Conservation (phyloP, 176 grass and related monocot species). For the Thinopyrum elongatum region DNA sequence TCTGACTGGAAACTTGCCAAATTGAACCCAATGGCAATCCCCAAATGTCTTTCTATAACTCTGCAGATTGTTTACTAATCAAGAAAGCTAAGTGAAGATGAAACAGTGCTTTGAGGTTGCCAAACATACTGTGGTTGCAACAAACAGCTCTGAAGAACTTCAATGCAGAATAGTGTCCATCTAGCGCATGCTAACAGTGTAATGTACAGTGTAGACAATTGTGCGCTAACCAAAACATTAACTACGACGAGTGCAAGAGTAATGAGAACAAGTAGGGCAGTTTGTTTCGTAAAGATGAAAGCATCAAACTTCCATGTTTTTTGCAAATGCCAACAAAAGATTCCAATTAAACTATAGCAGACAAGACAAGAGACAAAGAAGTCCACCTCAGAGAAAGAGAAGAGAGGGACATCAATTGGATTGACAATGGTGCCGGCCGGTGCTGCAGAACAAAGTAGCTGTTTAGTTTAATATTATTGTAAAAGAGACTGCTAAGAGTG, state of each 20-base stretch:
- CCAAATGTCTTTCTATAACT: not conserved
- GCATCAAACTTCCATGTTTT: not conserved
- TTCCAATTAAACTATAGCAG: not conserved
- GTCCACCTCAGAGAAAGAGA: constrained; percentile 65
- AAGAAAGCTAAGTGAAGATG: not conserved
- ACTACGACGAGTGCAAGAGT: not conserved
- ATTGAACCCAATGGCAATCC: not conserved
- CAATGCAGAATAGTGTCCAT: not conserved
- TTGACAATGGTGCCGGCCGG: constrained; percentile 21
- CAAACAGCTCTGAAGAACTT: constrained; percentile 8
- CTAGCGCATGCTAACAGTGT: not conserved
- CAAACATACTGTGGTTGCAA: not conserved
- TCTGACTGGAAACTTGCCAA: not conserved
- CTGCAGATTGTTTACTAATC: not conserved
- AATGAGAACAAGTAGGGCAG: not conserved
- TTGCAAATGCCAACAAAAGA: not conserved
- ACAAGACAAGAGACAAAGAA: constrained; percentile 19
- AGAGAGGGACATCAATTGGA: constrained; percentile 51
- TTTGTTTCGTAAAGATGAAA: not conserved
- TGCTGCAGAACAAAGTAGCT: constrained; percentile 41
- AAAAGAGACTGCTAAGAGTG: not conserved
- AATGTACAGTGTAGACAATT: not conserved
- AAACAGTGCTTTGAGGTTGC: not conserved
- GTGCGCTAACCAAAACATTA: not conserved
- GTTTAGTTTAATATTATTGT: constrained; percentile 24